A percentile compares a stretch with the other conserved stretches of the same genome.
Conservation (phyloP, 1,284 basidiomycete genomes). For the Phaffia rhodozyma region DNA sequence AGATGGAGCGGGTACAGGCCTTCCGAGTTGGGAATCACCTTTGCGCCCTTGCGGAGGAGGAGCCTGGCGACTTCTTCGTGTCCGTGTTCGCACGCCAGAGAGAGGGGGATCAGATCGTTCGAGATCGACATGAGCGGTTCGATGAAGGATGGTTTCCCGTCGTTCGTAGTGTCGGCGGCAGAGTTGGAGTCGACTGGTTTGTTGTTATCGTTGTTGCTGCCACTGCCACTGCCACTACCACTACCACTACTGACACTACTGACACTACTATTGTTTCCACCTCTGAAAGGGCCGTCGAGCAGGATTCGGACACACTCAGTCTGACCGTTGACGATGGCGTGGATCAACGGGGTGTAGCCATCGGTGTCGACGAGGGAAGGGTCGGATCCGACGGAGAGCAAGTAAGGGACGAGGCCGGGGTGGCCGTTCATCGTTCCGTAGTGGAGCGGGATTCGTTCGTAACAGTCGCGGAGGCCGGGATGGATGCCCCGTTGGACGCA, state of each 20-base stretch:
- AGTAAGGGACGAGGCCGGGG: conserved; percentile 56
- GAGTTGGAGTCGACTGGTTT: conserved; percentile 43
- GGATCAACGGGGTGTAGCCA: conserved; percentile 85
- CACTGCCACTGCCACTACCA: too few species aligned
- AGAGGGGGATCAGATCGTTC: conserved; percentile 72
- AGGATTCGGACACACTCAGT: conserved; percentile 68
- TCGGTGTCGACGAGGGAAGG: conserved; percentile 74
- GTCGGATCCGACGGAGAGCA: conserved; percentile 57
- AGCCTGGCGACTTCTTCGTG: conserved; percentile 72
- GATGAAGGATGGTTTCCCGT: conserved; percentile 44
- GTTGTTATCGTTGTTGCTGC: too few species aligned
- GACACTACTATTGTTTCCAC: too few species aligned
- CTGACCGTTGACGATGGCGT: conserved; percentile 79
- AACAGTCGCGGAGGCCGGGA: conserved; percentile 55
- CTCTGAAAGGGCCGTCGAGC: conserved; percentile 53
- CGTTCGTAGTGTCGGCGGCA: too few species aligned
- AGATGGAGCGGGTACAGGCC: conserved; percentile 94
- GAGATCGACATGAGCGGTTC: conserved; percentile 27
- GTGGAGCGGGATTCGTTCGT: conserved; percentile 85
- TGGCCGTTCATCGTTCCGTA: conserved; percentile 94
- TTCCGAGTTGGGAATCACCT: conserved; percentile 74
- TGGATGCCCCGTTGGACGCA: conserved; percentile 48
- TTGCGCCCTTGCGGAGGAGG: conserved; percentile 64
- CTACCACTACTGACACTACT: too few species aligned
- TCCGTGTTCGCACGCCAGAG: conserved; percentile 81